Base-by-base conservation (phyloP, 2,329 filamentous ascomycete genomes). In the Talaromyces islandicus region DNA sequence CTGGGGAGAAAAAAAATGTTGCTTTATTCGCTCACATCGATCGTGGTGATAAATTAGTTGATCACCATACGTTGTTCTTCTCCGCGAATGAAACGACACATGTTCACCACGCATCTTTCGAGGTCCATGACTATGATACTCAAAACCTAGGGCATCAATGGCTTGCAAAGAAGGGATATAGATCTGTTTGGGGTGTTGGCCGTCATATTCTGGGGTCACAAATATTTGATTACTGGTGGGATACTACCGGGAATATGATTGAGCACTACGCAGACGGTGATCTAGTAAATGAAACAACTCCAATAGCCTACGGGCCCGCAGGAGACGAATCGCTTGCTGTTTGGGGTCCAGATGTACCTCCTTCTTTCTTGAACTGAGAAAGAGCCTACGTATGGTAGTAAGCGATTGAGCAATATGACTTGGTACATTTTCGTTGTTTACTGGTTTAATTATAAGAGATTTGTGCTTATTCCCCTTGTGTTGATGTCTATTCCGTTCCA, bases 41-140 rank as follows among this genome's bases (percentile, higher is more conserved):
- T 62, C 73, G 76, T 0, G 81, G 80, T 0, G 66, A 71, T 0
- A 69, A 73, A 0, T 73, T 74, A 24, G 77, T 79, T 0, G 82
- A 84, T 65, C 82, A 84, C 63, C 82, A 84, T 62, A 75, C 73
- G 5, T 80, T 84, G 59, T 84, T 84, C 72, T 72, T 84, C 64
- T 69, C 62, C 19, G 64, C 65, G 0, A 67, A 68, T n/a, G 53
- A 62, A 0, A 66, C 64, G 30, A 63, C 68, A 0, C 79, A 81
- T 62, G 78, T 83, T 0, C 80, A 83, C 57, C 81, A 83, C 65
- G 75, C 73, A 41, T 73, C 70, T 0, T 83, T 81, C 55, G 81
- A 83, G 59, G 79, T 82, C 0, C 77, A 82, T 52, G 79, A 83
- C 62, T 81, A 80, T 55, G 81, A 83, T 60, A 78, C 77, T 1